Base-by-base conservation (phyloP, 2,329 filamentous ascomycete species). In the Sphaerulina musiva region DNA sequence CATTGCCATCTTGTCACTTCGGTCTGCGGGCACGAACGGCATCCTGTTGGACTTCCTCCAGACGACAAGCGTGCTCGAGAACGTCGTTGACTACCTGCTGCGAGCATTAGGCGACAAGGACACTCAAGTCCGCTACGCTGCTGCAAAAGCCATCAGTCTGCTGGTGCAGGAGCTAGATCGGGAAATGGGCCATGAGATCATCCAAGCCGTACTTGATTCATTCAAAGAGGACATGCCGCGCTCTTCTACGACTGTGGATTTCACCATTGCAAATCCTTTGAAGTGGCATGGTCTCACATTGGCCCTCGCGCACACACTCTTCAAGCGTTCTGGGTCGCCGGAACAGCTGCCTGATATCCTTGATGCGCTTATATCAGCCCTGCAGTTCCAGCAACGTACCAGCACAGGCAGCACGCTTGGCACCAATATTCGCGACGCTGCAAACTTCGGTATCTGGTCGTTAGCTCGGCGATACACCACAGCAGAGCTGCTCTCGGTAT, bases 381-480 rank as follows among this genome's bases (percentile, higher is more conserved):
- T 97, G 26, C 83, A 84, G 0, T 98, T 97, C 66, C 91, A 98
- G 70, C 89, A 95, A 65, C 81, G 91, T 55, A 87, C 86, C 44
- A 81, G 89, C 0, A 89, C 89, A 2, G 92, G 93, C n/a, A 83
- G 80, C 10, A 91, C 89, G 2, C 78, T 92, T 9, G 93, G 93
- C 1, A 86, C 88, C 1, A 95, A 95, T 62, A 91, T 98, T 12
- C 83, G 93, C 45, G 93, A 98, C 73, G 92, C 93, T 10, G 89
- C 93, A 2, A 96, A 91, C 68, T 98, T 97, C 68, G 93, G 93
- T 6, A 85, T 97, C 23, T 98, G 93, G 93, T 87, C 91, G 1
- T 70, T 97, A 6, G 89, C 92, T 20, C 81, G 93, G 52, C 85
- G 92, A 51, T 98, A 97, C 64, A 84, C 82, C 1, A 95, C 90